Evolutionary conservation across 345 rosid species (phyloP), one percentile per base, ranked within the genome.

Genomic region (Eutrema japonicum): DNA sequence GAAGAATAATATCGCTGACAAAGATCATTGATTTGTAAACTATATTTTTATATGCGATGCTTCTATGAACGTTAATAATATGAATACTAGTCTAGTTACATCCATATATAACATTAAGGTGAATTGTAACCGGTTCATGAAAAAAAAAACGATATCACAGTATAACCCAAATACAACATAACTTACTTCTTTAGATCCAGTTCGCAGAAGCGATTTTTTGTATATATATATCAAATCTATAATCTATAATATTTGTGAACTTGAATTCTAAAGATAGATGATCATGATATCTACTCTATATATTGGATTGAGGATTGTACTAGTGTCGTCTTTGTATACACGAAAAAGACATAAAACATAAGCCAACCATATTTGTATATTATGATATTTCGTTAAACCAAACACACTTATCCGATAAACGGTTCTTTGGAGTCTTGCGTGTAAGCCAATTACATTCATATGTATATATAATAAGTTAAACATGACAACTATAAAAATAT

Each of bases 321-420:
- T 50, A 50, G 1, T 51, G 35, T 32, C 59, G 13, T 54, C 59
- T 32, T 54, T 32, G 58, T 3, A 12, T 32, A 16, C 35, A 52
- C 27, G 57, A 52, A 52, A 54, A 7, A 32, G 30, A 32, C 54
- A 32, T 33, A 35, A 22, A 46, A 4, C 30, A 33, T 33, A 46
- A 41, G 37, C 66, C 66, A 42, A 18, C 1, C 0, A 54, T 11
- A 33, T 64, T 22, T 4, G 1, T 35, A 9, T 40, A 14, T 16
- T 36, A 48, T 3, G 27, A 48, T 48, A 64, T 48, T 64, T 36
- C 41, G 45, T 33, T 48, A 35, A 58, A 48, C 69, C 56, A 48
- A 64, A 50, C 45, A 48, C 56, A 64, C 69, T 62, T 45, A 5
- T 6, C 67, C 41, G 41, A 47, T 64, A 48, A 48, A 64, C 41